Conservation (phyloP, 441 rosid genomes). For the Bocquillonia castaneifolia region DNA sequence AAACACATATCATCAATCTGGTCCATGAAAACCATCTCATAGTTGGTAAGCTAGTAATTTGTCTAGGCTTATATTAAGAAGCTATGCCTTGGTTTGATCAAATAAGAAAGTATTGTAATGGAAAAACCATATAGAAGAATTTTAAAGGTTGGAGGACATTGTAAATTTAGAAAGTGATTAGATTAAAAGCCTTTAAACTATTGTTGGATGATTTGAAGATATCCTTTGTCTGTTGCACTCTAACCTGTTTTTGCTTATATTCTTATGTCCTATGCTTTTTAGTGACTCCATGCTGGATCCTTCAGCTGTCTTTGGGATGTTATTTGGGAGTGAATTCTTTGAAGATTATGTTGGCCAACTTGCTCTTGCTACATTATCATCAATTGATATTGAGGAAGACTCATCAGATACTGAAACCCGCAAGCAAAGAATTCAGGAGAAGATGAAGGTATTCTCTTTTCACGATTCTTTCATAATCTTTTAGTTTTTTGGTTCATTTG, state of each 20-base stretch:
- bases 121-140: background rate
- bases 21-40: background rate
- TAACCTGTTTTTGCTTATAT: background rate
- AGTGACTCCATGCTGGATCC: conserved; percentile 92
- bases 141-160: background rate
- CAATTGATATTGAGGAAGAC: conserved; percentile 54
- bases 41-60: background rate
- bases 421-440: conserved; percentile 54
- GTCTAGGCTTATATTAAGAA: background rate
- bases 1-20: too few species aligned
- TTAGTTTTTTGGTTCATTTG: conserved; percentile 9
- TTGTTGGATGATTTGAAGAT: background rate
- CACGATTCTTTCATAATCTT: background rate
- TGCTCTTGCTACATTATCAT: conserved; percentile 61
- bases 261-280: conserved; percentile 14
- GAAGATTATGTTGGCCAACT: conserved; percentile 93
- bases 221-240: background rate
- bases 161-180: background rate
- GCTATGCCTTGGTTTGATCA: background rate
- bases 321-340: conserved; percentile 83
- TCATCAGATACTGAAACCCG: conserved; percentile 41
- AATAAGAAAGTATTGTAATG: background rate
- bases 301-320: conserved; percentile 91
- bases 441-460: conserved; percentile 51
- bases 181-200: background rate